These are phyloP conservation scores for Arabis hirsuta DNA, from an alignment of 345 rosid genomes.

Conservation along the genomic window DNA sequence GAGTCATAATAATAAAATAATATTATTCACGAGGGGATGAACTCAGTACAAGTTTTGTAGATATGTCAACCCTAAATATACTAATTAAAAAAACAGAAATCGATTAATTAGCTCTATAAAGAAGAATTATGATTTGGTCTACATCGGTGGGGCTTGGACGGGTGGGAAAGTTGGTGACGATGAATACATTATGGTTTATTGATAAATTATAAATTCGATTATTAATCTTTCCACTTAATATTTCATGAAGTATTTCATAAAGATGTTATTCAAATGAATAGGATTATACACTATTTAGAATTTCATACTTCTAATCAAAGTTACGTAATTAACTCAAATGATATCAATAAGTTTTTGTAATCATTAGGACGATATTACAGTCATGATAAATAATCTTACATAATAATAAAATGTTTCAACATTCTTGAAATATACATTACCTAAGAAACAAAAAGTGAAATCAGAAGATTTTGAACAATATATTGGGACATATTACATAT, in stretches of 20 bases:
- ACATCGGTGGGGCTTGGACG: constrained; percentile 38
- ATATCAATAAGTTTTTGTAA: not conserved
- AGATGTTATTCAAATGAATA: constrained; percentile 2
- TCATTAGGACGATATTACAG: not conserved
- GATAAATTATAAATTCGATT: constrained; percentile 25
- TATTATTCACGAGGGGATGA: constrained; percentile 11
- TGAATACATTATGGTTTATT: constrained; percentile 38
- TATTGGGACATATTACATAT: not conserved
- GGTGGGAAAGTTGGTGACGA: constrained; percentile 48
- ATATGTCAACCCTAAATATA: constrained; percentile 42
- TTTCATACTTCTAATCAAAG: constrained; percentile 19
- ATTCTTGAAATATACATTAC: not conserved
- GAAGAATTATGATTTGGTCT: constrained; percentile 42
- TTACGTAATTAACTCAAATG: not conserved
- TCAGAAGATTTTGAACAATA: constrained; percentile 5
- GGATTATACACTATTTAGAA: not conserved
- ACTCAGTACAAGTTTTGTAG: constrained; percentile 18
- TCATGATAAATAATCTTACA: not conserved
- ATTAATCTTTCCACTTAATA: constrained; percentile 25
- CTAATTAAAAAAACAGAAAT: constrained; percentile 27
- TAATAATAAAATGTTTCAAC: not conserved
- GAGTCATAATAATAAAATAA: constrained; percentile 18
- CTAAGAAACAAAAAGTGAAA: not conserved
- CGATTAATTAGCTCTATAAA: constrained; percentile 37
- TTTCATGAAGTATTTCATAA: not conserved